Conservation (phyloP, 2,329 filamentous ascomycete genomes). For the Fusarium buharicum region DNA sequence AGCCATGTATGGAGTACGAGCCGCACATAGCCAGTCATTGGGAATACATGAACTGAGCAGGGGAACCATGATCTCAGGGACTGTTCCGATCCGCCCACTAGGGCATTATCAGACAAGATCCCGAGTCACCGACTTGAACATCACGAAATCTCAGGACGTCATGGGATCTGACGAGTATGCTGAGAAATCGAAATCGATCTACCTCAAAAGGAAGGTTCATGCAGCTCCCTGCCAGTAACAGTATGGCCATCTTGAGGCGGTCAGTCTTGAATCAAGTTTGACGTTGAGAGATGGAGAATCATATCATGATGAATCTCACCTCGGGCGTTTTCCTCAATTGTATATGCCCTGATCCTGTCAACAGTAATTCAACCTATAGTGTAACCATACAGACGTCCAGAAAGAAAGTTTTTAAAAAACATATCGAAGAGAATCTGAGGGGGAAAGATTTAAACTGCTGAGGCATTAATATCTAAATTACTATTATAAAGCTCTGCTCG, state of each 20-base stretch:
- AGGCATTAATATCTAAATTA: neutral
- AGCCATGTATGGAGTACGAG: neutral
- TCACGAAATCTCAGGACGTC: constrained; percentile 10
- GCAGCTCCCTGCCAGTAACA: constrained; percentile 16
- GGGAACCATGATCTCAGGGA: constrained; percentile 17
- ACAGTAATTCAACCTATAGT: constrained; percentile 12
- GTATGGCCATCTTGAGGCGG: constrained; percentile 5
- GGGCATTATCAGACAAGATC: constrained; percentile 9
- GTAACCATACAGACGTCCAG: constrained; percentile 14
- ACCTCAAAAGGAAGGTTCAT: constrained; percentile 19
- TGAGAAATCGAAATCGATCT: constrained; percentile 7
- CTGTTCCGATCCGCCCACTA: constrained; percentile 20
- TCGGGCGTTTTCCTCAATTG: constrained; percentile 20
- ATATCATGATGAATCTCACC: constrained; percentile 30
- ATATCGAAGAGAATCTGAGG: too few species aligned
- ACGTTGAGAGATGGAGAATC: constrained; percentile 16
- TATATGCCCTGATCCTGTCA: constrained; percentile 26
- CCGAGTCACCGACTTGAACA: constrained; percentile 25
- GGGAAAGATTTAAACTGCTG: neutral
- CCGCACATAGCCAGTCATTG: neutral
- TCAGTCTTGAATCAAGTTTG: constrained; percentile 18
- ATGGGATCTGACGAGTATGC: constrained; percentile 12
- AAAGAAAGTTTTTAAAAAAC: neutral
- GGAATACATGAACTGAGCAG: neutral
- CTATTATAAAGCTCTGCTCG: neutral